A percentile compares a stretch with the other conserved stretches of the same genome.
phyloP scores from a whole-genome alignment of 208 protist genomes.

The Acanthamoeba culbertsoni region DNA sequence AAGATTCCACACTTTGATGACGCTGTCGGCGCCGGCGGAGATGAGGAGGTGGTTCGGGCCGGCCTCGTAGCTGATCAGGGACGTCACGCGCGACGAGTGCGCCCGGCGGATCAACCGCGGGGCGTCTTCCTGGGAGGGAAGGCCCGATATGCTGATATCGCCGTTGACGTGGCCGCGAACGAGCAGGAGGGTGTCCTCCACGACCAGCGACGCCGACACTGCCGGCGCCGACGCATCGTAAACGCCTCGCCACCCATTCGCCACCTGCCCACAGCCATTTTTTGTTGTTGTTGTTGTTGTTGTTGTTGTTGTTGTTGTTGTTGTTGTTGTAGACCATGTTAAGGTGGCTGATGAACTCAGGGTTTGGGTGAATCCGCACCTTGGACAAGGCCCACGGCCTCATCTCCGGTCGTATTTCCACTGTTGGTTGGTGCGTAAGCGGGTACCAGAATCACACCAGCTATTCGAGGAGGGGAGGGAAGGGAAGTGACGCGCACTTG shows the following conservation, averaged over 20 bases:
- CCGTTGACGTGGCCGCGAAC: constrained; percentile 38
- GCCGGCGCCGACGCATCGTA: background rate
- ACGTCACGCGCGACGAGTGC: background rate
- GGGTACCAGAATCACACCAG: background rate
- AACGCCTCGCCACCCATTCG: background rate
- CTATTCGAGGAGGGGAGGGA: background rate
- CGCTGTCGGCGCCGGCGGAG: background rate
- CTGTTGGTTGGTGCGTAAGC: too few relatives aligned
- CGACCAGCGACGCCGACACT: background rate
- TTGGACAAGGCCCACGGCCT: too few relatives aligned
- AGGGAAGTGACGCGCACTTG: too few relatives aligned
- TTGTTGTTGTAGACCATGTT: too few relatives aligned
- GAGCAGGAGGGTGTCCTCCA: background rate
- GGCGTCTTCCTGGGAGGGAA: background rate
- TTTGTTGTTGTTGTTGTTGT: too few relatives aligned
- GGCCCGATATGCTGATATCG: constrained; percentile 3
- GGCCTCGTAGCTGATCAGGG: background rate
- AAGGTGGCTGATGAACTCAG: too few relatives aligned
- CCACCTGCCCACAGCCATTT: background rate
- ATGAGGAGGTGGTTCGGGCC: background rate
- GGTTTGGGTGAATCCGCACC: too few relatives aligned
- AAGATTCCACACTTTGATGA: constrained; percentile 56
- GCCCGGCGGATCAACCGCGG: background rate
- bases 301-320: too few relatives aligned
- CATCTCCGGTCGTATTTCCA: too few relatives aligned